Evolutionary conservation across 1,284 basidiomycete genomes (phyloP).

Genomic region (Apiotrichum laibachii): DNA sequence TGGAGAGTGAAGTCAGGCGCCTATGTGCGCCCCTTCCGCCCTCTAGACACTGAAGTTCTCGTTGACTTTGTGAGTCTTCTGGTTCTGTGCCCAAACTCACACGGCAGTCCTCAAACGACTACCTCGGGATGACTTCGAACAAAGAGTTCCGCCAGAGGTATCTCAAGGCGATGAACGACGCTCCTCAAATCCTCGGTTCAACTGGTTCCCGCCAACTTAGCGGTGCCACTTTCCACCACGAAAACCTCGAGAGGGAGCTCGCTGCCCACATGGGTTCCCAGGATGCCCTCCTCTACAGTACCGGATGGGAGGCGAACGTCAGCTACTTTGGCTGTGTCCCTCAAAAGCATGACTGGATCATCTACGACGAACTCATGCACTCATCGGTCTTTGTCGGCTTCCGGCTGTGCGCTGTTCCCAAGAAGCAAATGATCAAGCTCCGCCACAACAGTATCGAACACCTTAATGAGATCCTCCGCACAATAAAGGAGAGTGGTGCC

Average conservation of each 20-base stretch:
- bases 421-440: not conserved
- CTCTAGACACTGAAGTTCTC: too few relatives aligned
- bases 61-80: too few relatives aligned
- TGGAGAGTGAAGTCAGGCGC: too few relatives aligned
- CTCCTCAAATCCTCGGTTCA: not conserved
- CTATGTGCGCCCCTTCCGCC: too few relatives aligned
- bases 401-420: not conserved
- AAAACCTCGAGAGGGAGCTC: not conserved
- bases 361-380: constrained; percentile 2
- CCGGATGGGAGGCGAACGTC: not conserved
- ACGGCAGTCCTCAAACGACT: not conserved
- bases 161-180: not conserved
- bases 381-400: not conserved
- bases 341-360: not conserved
- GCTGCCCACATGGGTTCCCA: not conserved
- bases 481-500: not conserved
- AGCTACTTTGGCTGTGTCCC: not conserved
- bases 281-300: not conserved
- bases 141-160: not conserved
- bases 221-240: not conserved
- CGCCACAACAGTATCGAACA: not conserved
- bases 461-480: not conserved
- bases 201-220: not conserved
- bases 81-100: not conserved
- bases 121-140: not conserved